phyloP scores from a whole-genome alignment of 768 basidiomycete genomes.

The Cystobasidium ongulense region DNA sequence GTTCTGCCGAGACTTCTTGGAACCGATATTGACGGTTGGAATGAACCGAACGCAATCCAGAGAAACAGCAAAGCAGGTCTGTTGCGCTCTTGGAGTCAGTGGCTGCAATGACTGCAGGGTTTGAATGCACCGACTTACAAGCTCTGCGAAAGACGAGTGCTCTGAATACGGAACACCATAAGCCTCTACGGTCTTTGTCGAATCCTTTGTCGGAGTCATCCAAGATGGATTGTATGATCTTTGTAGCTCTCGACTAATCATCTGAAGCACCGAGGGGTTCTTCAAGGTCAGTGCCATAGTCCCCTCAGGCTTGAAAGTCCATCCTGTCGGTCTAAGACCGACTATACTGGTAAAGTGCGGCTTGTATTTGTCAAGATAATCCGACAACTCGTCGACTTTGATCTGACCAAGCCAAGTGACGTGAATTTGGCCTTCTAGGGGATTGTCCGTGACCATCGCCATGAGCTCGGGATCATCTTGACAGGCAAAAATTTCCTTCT shows the following conservation, averaged over 20 bases:
- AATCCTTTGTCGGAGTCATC: constrained; percentile 61
- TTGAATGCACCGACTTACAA: constrained; percentile 42
- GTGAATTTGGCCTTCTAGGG: constrained; percentile 70
- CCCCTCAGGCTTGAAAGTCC: constrained; percentile 61
- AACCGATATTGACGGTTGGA: constrained; percentile 86
- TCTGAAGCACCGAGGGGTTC: constrained; percentile 57
- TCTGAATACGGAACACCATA: constrained; percentile 65
- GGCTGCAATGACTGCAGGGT: neutral
- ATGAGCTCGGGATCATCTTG: constrained; percentile 77
- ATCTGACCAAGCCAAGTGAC: constrained; percentile 68
- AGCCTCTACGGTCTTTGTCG: constrained; percentile 54
- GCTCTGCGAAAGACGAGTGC: constrained; percentile 88
- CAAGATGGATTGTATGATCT: constrained; percentile 62
- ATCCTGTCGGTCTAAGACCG: constrained; percentile 88
- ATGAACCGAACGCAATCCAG: constrained; percentile 75
- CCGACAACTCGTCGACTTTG: constrained; percentile 64
- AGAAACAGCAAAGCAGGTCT: constrained; percentile 14
- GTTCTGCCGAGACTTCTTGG: constrained; percentile 62
- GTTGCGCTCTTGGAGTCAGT: neutral
- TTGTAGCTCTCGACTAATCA: constrained; percentile 62
- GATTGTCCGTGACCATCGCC: constrained; percentile 65
- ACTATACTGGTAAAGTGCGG: constrained; percentile 56
- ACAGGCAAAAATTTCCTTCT: constrained; percentile 71
- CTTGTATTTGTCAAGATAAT: constrained; percentile 67
- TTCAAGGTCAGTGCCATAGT: constrained; percentile 53